Evolutionary conservation across 73 alveolate species (phyloP).

Genomic region (Tetrahymena elliotti): DNA sequence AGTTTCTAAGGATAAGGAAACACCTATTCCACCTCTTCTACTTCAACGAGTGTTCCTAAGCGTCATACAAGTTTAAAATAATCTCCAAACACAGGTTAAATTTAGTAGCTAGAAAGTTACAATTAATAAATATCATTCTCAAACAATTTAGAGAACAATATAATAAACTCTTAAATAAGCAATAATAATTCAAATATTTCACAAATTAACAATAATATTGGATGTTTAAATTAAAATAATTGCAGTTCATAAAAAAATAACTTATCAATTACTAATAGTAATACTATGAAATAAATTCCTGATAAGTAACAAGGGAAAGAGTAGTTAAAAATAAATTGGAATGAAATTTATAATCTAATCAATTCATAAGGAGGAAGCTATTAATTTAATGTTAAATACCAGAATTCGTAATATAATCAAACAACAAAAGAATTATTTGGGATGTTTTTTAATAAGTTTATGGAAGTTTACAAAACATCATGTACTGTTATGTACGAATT

Average conservation of each 20-base stretch:
- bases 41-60: not conserved
- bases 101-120: not conserved
- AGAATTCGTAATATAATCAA: not conserved
- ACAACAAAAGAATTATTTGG: not conserved
- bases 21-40: not conserved
- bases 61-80: not conserved
- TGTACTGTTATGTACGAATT: not conserved
- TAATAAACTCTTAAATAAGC: not conserved
- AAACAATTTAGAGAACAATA: not conserved
- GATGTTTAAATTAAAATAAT: not conserved
- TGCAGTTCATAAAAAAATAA: not conserved
- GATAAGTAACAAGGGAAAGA: not conserved
- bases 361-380: not conserved
- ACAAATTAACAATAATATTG: not conserved
- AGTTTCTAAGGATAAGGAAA: not conserved
- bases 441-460: not conserved
- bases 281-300: not conserved
- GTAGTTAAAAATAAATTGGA: not conserved
- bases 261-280: not conserved
- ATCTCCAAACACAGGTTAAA: not conserved
- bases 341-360: not conserved
- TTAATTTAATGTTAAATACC: not conserved
- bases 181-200: not conserved
- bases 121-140: not conserved
- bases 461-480: not conserved